Evolutionary conservation across 371 early-diverging fungal genomes (phyloP), one percentile per base, ranked within the genome.

Genomic region (Catenaria anguillulae): DNA sequence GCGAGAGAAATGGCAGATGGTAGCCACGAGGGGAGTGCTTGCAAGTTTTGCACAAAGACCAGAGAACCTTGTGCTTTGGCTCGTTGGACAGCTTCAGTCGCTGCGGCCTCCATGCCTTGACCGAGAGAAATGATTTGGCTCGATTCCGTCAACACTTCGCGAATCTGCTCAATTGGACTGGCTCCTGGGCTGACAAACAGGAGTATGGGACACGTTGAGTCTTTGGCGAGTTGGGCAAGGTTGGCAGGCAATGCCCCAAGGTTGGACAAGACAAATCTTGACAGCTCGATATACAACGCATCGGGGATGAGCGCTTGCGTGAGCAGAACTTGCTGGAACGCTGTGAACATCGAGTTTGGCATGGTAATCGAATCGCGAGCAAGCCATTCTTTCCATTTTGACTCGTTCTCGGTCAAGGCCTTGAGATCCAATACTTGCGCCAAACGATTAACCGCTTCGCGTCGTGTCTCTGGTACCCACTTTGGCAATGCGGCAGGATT

Each of bases 281-380:
- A 21, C 40, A 36, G 31, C 31, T 26, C 40, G 15, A 10, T 35
- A 17, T 75, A 24, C 23, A 79, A 64, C 26, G 75, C 43, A 55
- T 80, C 81, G 3, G 79, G 79, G 24, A 76, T 42, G 1, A 80
- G 60, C 0, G 73, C 67, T 60, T 77, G 75, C 4, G 75, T 67
- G 33, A 80, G 36, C 19, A 80, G 59, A 12, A 78, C 46, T 60
- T 66, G 64, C 60, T 80, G 80, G 67, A 77, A 75, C 17, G 72
- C n/a, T n/a, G n/a, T n/a, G n/a, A n/a, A n/a, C n/a, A n/a, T n/a
- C n/a, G n/a, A n/a, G 65, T 35, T 74, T 75, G 52, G 23, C 42
- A 59, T 29, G 43, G 23, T 63, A 34, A 36, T 5, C 43, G 26
- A 33, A 29, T 45, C 66, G 56, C 43, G 33, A 8, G 33, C 60